Base-by-base conservation (phyloP, 331 rosid genomes). In the Arachis monticola region DNA sequence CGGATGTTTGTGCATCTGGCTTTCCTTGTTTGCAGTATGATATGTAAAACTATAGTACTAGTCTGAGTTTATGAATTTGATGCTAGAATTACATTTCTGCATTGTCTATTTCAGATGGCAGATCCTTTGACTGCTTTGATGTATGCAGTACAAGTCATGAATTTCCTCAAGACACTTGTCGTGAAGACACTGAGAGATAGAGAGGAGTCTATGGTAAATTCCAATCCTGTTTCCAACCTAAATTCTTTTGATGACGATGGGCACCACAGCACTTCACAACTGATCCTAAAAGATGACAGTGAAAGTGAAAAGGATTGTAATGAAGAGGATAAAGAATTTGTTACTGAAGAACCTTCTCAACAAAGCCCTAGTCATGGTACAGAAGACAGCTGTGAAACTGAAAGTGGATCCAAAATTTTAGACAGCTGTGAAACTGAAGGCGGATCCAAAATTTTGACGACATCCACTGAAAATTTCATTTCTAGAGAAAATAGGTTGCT, bases 61-160 rank as follows among this genome's bases (percentile, higher is more conserved):
- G 8, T 10, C 59, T 60, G 68, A 64, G 55, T 69, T 80, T 70
- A 38, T 58, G 74, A 46, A 57, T 71, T 57, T 48, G 51, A 12
- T 42, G 35, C 13, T 12, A 10, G 52, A 76, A 30, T 80, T 42
- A 32, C 59, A 47, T 58, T 55, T 76, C 66, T 72, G 27, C 56
- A 71, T 47, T 77, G 31, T 62, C 64, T 59, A 44, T 70, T 60
- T 30, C 92, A 95, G 99, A 87, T 90, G 96, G 92, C 79, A 59
- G 99, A 95, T 83, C 97, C 99, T 77, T 90, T 95, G 92, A 95
- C 97, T 52, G 99, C 99, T 60, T 78, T 95, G 90, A 92, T 92
- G 97, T 87, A 92, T 76, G 99, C 97, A 0, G 97, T 95, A 59
- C 97, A 90, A 79, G 99, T 95, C 84, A 95, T 95, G 99, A 95